A percentile compares a stretch with the other conserved stretches of the same genome.
These are phyloP conservation scores for Lepidium africanum DNA, from an alignment of 345 rosid species.

Conservation along the genomic window DNA sequence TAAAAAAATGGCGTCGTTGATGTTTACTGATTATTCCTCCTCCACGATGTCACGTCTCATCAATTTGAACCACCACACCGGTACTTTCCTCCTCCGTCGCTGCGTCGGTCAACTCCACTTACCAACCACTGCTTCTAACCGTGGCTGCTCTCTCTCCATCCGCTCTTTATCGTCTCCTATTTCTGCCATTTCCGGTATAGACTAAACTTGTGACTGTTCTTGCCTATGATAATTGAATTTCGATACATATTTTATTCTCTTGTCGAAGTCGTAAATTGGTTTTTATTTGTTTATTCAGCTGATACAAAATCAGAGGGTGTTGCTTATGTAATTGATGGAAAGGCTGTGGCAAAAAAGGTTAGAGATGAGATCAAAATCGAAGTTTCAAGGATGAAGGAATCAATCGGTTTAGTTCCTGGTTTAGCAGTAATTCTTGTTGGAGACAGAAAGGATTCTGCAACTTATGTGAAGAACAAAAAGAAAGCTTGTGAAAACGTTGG, in stretches of 20 bases:
- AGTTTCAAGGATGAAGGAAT: slow-evolving; percentile 72
- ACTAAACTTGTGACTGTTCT: background rate
- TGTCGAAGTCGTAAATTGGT: background rate
- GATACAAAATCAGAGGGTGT: slow-evolving; percentile 26
- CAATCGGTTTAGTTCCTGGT: slow-evolving; percentile 63
- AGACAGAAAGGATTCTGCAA: slow-evolving; percentile 71
- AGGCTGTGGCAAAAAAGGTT: slow-evolving; percentile 56
- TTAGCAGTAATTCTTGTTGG: slow-evolving; percentile 84
- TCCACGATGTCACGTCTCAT: slow-evolving; percentile 37
- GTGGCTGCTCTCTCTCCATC: slow-evolving; percentile 13
- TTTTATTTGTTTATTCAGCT: slow-evolving; percentile 18
- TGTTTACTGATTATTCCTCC: slow-evolving; percentile 40
- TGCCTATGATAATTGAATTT: background rate
- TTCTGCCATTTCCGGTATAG: slow-evolving; percentile 22
- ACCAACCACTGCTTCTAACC: slow-evolving; percentile 5
- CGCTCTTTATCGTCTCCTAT: slow-evolving; percentile 24
- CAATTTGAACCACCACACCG: slow-evolving; percentile 21
- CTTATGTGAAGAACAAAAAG: slow-evolving; percentile 82
- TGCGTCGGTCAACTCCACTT: slow-evolving; percentile 26
- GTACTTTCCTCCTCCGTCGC: slow-evolving; percentile 18
- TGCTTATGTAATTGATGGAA: slow-evolving; percentile 74
- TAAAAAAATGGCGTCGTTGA: slow-evolving; percentile 33
- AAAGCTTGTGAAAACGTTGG: slow-evolving; percentile 80
- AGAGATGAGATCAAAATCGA: slow-evolving; percentile 61
- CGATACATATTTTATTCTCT: too few relatives aligned